Conservation (phyloP, 345 rosid species). For the Eucalyptus erythrocorys region DNA sequence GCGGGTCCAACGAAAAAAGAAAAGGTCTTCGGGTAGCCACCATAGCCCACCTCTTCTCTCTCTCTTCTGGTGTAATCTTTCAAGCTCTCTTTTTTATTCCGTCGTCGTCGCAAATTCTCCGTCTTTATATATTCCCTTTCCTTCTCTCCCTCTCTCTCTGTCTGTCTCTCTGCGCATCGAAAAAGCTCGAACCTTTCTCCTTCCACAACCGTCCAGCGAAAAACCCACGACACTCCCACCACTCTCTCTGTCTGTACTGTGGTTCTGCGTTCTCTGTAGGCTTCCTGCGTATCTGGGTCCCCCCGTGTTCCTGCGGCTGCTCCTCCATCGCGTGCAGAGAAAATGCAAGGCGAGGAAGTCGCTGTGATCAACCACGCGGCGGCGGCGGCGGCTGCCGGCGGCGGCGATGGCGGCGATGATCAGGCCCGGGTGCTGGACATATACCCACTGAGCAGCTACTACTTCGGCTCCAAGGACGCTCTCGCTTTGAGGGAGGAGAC, state of each 20-base stretch:
- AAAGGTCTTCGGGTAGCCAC: not conserved
- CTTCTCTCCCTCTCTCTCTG: not conserved
- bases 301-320: not conserved
- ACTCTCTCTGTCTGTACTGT: not conserved
- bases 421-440: constrained; percentile 23
- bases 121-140: not conserved
- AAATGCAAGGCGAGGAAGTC: not conserved
- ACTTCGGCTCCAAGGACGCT: constrained; percentile 68
- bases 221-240: not conserved
- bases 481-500: constrained; percentile 39
- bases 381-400: not conserved
- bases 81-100: not conserved
- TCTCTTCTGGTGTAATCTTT: not conserved
- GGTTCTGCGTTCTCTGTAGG: not conserved
- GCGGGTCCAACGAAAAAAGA: not conserved
- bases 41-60: not conserved
- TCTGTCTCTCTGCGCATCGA: not conserved
- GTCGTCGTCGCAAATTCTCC: not conserved
- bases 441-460: constrained; percentile 63
- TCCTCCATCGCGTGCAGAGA: not conserved
- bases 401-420: not conserved
- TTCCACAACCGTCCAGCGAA: not conserved
- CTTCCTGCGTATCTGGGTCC: not conserved
- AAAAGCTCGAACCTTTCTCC: not conserved
- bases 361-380: not conserved